phyloP scores from a whole-genome alignment of 2,329 filamentous ascomycete species.

The Trichoderma asperellum region DNA sequence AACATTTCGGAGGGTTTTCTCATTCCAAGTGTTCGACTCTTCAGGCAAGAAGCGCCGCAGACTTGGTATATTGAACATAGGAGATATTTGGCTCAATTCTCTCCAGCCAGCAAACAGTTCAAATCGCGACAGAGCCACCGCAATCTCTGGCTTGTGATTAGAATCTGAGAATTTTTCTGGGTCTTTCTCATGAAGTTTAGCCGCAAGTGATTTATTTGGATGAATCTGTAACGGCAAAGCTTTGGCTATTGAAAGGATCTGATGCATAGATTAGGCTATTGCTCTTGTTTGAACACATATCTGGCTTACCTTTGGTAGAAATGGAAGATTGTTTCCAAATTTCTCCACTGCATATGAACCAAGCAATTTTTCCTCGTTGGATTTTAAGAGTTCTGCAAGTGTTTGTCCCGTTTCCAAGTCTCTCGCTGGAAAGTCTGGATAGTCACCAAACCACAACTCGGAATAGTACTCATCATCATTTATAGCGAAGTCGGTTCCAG shows the following conservation, averaged over 20 bases:
- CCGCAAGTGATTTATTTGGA: neutral
- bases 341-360: neutral
- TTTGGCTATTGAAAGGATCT: conserved; percentile 1
- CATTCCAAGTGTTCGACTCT: neutral
- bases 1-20: neutral
- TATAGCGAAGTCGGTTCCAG: neutral
- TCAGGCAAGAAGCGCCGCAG: neutral
- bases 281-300: neutral
- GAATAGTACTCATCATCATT: neutral
- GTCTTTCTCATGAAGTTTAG: neutral
- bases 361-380: neutral
- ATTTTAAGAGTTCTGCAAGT: neutral
- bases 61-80: conserved; percentile 1
- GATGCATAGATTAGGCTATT: neutral
- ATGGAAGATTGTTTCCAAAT: neutral
- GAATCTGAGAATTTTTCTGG: neutral
- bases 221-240: neutral
- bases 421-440: neutral
- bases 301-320: neutral
- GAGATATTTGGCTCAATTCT: neutral
- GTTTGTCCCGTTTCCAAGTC: neutral
- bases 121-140: neutral
- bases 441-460: conserved; percentile 5
- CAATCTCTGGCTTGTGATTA: conserved; percentile 3
- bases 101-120: conserved; percentile 2